Base-by-base conservation (phyloP, 2,329 filamentous ascomycete genomes). In the Phoma sp. region DNA sequence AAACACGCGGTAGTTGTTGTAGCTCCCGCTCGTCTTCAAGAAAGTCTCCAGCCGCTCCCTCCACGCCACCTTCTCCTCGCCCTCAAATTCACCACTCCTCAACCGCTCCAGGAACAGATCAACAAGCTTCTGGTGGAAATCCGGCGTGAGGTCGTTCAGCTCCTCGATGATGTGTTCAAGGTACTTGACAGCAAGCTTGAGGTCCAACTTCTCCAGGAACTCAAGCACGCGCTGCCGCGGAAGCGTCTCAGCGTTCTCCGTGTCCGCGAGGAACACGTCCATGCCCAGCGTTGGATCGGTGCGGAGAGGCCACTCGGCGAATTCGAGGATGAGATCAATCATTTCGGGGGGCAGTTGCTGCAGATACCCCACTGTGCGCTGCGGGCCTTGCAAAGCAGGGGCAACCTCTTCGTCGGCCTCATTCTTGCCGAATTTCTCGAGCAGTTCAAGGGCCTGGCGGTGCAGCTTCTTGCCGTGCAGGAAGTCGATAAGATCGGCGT, bases 401-500 rank as follows among this genome's bases (percentile, higher is more conserved):
- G 77, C 69, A 7, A 78, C 73, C 42, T 79, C 70, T 23, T 78
- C 76, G 18, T 78, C 78, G 1, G 77, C 77, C 53, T 81, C 76
- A 34, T 77, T 78, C 56, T 77, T 84, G 15, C 93, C 93, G 64
- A 97, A 97, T 59, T 88, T 89, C 63, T 86, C 84, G 1, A 99
- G 82, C 25, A 97, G 78, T 61, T 92, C 89, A 15, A 99, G 78
- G 0, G 95, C 93, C 68, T 96, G 88, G 15, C 88, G 86, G 75
- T 99, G 95, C 33, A 98, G 83, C 73, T 89, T 93, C 78, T 99
- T 99, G 59, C 95, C 95, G 67, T 96, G 92, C 63, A 98, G 87
- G 71, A 99, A 99, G 73, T 98, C 93, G n/a, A 99, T 92, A 1
- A 99, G 80, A 76, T 98, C 93, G 45, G 89, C 93, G 75, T 96